Evolutionary conservation across 768 basidiomycete species (phyloP), one percentile per base, ranked within the genome.

Genomic region (Aureoboletus auriporus): DNA sequence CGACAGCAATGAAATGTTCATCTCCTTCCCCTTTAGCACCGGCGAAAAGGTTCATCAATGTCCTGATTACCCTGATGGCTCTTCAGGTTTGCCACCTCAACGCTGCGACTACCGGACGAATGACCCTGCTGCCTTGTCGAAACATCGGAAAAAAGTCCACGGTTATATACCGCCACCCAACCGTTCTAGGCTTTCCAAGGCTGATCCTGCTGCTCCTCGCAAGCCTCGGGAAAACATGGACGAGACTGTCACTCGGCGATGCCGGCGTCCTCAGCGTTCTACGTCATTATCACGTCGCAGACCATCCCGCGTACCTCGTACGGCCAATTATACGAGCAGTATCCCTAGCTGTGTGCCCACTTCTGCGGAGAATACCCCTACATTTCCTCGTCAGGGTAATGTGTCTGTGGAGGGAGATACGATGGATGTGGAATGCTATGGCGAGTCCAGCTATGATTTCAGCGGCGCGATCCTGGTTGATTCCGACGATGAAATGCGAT

Each of bases 111-210:
- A 54, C 42, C 51, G 35, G 30, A 67, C 66, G 2, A 16, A 49
- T 5, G 62, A 66, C 36, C 61, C 66, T 10, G 62, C 64, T 0
- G 49, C 60, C 29, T 39, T 68, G 7, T 51, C 64, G 6, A 63
- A 47, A 39, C 62, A 68, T 42, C 53, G 66, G 7, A 56, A 60
- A 38, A 44, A 39, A 12, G 16, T 17, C 14, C 66, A 68, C 14
- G 57, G 48, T 1, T 51, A 66, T 33, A 16, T 55, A 12, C 59
- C 66, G 8, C 46, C 41, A 2, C 37, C 38, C 6, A 40, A 36
- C 37, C 61, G 51, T 14, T 4, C 33, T 27, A 46, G 47, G 6
- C n/a, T 0, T 14, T 1, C 16, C 9, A 40, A 11, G 1, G 16
- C 5, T 28, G 13, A 3, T 30, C 5, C 40, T 5, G 6, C 29